Percentiles rank a stretch among this genome's conserved stretches.
Evolutionary conservation across 345 rosid species (phyloP).

Genomic region (Aurinia saxatilis): DNA sequence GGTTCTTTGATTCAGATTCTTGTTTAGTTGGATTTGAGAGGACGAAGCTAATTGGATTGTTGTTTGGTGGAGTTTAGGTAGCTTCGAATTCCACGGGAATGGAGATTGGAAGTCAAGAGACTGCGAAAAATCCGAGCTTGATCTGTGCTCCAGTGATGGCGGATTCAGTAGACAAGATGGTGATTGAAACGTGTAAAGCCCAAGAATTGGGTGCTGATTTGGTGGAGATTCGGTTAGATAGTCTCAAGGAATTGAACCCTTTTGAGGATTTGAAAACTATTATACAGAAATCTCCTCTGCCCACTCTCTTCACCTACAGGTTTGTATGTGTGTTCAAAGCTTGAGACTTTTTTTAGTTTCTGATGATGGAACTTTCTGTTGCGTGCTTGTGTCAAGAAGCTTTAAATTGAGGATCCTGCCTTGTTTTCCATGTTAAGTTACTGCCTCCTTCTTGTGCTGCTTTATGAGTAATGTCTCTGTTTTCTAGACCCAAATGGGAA

Average conservation of each 20-base stretch:
- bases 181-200: constrained; percentile 40
- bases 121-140: constrained; percentile 49
- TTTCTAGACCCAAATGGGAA: constrained; percentile 81
- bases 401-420: not conserved
- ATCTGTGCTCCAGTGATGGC: constrained; percentile 81
- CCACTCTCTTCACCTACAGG: constrained; percentile 92
- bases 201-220: constrained; percentile 67
- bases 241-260: constrained; percentile 47
- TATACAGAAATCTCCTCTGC: constrained; percentile 53
- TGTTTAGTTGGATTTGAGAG: constrained; percentile 2
- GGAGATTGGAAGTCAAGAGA: constrained; percentile 28
- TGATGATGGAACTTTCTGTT: not conserved
- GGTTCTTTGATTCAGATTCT: too few relatives aligned
- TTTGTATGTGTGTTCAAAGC: constrained; percentile 12
- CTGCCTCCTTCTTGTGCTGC: not conserved
- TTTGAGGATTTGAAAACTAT: constrained; percentile 38
- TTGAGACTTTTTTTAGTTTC: not conserved
- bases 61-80: constrained; percentile 26
- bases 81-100: constrained; percentile 29
- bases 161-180: constrained; percentile 55
- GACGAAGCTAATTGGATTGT: constrained; percentile 6
- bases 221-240: constrained; percentile 79
- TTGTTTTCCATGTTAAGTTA: not conserved
- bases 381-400: not conserved
- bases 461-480: not conserved